Evolutionary conservation across 495 filamentous ascomycete genomes (phyloP).

Genomic region (Aspergillus kassunensis): DNA sequence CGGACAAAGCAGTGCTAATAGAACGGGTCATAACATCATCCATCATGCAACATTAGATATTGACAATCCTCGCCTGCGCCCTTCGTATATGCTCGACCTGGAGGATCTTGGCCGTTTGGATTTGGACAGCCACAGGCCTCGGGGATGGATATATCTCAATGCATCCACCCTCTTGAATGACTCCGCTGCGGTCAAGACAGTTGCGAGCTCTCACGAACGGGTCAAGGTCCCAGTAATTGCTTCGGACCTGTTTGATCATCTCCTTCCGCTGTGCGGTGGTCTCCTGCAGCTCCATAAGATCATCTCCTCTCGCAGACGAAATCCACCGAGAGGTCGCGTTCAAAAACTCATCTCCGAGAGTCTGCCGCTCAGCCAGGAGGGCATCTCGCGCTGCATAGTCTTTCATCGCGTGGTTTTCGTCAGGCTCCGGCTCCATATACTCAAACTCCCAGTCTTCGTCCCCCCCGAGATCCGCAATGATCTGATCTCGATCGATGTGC

Average conservation of each 20-base stretch:
- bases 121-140: background rate
- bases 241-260: background rate
- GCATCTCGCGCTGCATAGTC: slow-evolving; percentile 55
- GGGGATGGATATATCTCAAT: slow-evolving; percentile 1
- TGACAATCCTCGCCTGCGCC: slow-evolving; percentile 6
- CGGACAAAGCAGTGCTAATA: background rate
- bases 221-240: slow-evolving; percentile 11
- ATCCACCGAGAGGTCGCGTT: slow-evolving; percentile 66
- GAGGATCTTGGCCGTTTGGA: slow-evolving; percentile 10
- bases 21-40: background rate
- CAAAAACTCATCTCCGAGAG: slow-evolving; percentile 62
- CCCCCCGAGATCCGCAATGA: slow-evolving; percentile 73
- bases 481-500: slow-evolving; percentile 62
- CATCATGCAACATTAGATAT: slow-evolving; percentile 1
- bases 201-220: slow-evolving; percentile 8
- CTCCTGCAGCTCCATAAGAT: background rate
- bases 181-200: slow-evolving; percentile 6
- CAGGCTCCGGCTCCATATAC: slow-evolving; percentile 66
- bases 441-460: slow-evolving; percentile 76
- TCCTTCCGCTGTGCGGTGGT: background rate
- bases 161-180: slow-evolving; percentile 1
- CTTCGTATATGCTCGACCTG: slow-evolving; percentile 7
- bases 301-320: background rate
- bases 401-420: slow-evolving; percentile 67
- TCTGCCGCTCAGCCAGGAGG: slow-evolving; percentile 51